Conservation (phyloP, 345 rosid species). For the Cochlearia excelsa region DNA sequence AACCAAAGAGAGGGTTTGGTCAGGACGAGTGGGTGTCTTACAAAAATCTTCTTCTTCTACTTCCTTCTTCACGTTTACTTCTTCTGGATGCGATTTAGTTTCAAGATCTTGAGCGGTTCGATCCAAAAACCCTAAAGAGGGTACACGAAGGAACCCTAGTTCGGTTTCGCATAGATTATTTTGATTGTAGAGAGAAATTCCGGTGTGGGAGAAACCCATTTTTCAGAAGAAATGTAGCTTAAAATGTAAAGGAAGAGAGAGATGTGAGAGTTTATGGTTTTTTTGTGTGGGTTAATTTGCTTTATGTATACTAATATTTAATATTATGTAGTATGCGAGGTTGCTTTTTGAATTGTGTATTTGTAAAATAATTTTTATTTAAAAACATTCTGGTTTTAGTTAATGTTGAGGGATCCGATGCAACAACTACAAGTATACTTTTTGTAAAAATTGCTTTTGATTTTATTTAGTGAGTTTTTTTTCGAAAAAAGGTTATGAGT, state of each 20-base stretch:
- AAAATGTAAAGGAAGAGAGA: neutral
- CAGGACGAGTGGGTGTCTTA: slow-evolving; percentile 60
- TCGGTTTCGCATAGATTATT: slow-evolving; percentile 8
- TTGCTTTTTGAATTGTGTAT: neutral
- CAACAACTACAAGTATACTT: slow-evolving; percentile 32
- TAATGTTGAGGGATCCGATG: slow-evolving; percentile 41
- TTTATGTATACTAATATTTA: neutral
- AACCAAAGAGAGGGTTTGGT: slow-evolving; percentile 42
- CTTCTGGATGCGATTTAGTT: neutral
- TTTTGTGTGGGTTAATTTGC: slow-evolving; percentile 17
- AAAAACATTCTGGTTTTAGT: slow-evolving; percentile 33
- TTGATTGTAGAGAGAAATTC: neutral
- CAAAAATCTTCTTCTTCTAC: slow-evolving; percentile 26
- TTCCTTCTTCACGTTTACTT: slow-evolving; percentile 18
- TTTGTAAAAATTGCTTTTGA: slow-evolving; percentile 22
- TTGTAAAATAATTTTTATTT: neutral
- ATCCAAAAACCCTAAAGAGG: slow-evolving; percentile 25
- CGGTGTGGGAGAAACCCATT: slow-evolving; percentile 30
- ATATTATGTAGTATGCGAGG: slow-evolving; percentile 17
- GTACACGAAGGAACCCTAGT: slow-evolving; percentile 8
- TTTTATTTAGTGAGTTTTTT: slow-evolving; percentile 6
- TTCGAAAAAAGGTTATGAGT: neutral
- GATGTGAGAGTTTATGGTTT: slow-evolving; percentile 10
- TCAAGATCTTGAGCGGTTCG: slow-evolving; percentile 25
- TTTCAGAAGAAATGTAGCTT: slow-evolving; percentile 22